Percentiles rank a stretch among this genome's conserved stretches.
phyloP scores from a whole-genome alignment of 73 alveolate genomes.

The Stentor coeruleus region DNA sequence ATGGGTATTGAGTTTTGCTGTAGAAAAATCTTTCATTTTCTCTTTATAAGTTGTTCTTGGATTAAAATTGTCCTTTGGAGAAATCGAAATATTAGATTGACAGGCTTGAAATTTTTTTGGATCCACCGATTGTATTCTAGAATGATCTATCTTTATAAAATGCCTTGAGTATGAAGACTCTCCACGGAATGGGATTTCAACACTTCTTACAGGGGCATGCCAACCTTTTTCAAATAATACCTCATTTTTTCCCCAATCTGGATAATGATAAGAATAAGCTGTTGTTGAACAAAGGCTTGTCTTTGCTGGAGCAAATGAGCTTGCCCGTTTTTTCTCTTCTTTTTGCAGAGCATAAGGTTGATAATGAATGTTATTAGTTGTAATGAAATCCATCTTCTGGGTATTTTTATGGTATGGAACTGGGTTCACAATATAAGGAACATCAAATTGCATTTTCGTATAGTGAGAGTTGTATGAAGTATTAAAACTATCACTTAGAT shows the following conservation, averaged over 20 bases:
- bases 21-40: neutral
- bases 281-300: neutral
- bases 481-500: neutral
- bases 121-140: neutral
- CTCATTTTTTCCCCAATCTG: constrained; percentile 5
- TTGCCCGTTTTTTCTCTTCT: neutral
- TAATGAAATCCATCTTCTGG: constrained; percentile 13
- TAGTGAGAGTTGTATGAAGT: constrained; percentile 6
- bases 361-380: neutral
- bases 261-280: neutral
- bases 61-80: constrained; percentile 13
- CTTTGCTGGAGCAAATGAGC: constrained; percentile 5
- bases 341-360: neutral
- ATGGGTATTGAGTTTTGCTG: neutral
- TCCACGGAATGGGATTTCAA: constrained; percentile 16
- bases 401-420: neutral
- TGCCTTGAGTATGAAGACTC: neutral
- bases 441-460: neutral
- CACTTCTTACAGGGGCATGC: neutral
- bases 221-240: neutral
- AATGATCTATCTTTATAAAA: neutral
- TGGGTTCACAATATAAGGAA: neutral
- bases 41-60: constrained; percentile 12
- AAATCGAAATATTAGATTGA: neutral
- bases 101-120: neutral